Base-by-base conservation (phyloP, 2,329 filamentous ascomycete genomes). In the Penicillium sp. region DNA sequence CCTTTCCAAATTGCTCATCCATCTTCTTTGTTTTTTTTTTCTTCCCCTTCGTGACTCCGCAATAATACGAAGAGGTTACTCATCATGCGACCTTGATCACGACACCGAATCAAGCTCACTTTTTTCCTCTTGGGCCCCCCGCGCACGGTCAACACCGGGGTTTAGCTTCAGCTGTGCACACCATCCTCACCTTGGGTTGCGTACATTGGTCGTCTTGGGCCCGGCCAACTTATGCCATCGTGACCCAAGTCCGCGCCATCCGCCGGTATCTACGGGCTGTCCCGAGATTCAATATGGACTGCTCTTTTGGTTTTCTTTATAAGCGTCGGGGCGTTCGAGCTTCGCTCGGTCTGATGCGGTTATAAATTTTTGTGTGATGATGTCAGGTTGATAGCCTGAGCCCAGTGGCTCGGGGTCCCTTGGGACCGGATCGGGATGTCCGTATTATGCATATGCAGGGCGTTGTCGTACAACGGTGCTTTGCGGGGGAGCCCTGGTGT, bases 11-110 rank as follows among this genome's bases (percentile, higher is more conserved):
- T 8, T 6, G 8, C 12, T 22, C 17, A 35, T 50, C 4, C 17
- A 35, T 50, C 4, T 26, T 7, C 28, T 51, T 22, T 35, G n/a
- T 51, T 13, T 50, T 50, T 35, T 12, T 33, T 10, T 19, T 17
- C 26, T 26, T 35, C 10, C 2, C 28, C n/a, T 30, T 19, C 49
- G 12, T 22, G 49, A 12, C 30, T 51, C 28, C 49, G 45, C n/a
- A n/a, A 30, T 15, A 19, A 30, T 19, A 33, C 45, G 49, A 51
- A 35, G 17, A 49, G 26, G 22, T n/a, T n/a, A 30, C 26, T 35
- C 49, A n/a, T 51, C 49, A 35, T 35, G n/a, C 49, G 49, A n/a
- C 49, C n/a, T n/a, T 51, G n/a, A 51, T 51, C 49, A 51, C 49
- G 30, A 33, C 28, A 51, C 49, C 49, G 26, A 26, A 49, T 15